Base-by-base conservation (phyloP, 2,329 filamentous ascomycete species). In the Ascochyta clinopodiicola region DNA sequence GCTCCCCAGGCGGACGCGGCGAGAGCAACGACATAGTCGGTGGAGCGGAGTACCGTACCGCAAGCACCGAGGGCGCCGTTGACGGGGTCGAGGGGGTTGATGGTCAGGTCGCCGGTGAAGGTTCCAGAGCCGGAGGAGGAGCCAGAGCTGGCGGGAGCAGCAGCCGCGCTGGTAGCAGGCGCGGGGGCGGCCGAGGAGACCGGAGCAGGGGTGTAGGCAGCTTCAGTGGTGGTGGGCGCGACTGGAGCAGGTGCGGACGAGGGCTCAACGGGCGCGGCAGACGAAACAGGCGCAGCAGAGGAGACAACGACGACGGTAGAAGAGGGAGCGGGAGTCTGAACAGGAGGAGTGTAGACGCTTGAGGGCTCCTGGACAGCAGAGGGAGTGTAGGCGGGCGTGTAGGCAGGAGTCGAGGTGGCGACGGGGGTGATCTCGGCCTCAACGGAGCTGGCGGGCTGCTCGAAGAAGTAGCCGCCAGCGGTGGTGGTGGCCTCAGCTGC, bases 21-120 rank as follows among this genome's bases (percentile, higher is more conserved):
- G n/a, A 76, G 63, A 24, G 74, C 74, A 35, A 71, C 71, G 17
- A 68, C 56, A 38, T 63, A 47, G 43, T 65, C 62, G 34, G 46
- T 53, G 57, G 74, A 64, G 25, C 43, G 12, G 40, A 73, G 62
- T 21, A 45, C 7, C 31, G 57, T 52, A 39, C 74, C 73, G 63
- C 74, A 76, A 49, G 71, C 67, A 51, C 73, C 69, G 29, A 45
- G 24, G 29, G 45, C 68, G 36, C 68, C 70, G 3, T 38, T 51
- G 61, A 64, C 67, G 61, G 70, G 63, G 63, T 76, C 72, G 64
- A 64, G 68, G 61, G 70, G 63, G 63, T 76, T 73, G 64, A 73
- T 64, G 58, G 73, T 76, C 35, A 74, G 63, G 58, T 73, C 69
- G 24, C 60, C 48, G 15, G 22, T 7, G 63, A 56, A 63, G 5